Conservation (phyloP, 2,329 filamentous ascomycete genomes). For the Trichoderma semiorbis region DNA sequence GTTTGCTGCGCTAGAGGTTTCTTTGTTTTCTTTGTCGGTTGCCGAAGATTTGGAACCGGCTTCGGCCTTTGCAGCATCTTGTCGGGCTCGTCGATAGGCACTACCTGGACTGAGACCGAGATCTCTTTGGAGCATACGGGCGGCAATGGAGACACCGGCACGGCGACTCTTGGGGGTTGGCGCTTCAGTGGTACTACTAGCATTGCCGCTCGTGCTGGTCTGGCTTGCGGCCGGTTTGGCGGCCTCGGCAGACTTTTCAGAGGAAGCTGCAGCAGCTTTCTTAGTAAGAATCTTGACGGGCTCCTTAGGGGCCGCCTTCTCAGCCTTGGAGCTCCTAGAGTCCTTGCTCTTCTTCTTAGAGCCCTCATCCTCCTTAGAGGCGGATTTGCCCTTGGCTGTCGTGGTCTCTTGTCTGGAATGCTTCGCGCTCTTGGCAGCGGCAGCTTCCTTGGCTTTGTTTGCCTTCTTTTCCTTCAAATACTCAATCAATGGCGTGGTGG, state of each 20-base stretch:
- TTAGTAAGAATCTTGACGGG: slow-evolving; percentile 62
- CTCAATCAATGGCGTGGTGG: slow-evolving; percentile 84
- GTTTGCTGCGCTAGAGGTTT: slow-evolving; percentile 23
- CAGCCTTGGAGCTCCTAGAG: slow-evolving; percentile 54
- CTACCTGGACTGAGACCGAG: slow-evolving; percentile 62
- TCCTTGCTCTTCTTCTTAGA: slow-evolving; percentile 61
- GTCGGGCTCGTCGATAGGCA: slow-evolving; percentile 58
- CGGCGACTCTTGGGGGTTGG: slow-evolving; percentile 48
- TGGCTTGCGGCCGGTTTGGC: slow-evolving; percentile 43
- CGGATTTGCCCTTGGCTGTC: slow-evolving; percentile 45
- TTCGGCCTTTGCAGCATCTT: slow-evolving; percentile 57
- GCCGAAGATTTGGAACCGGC: slow-evolving; percentile 41
- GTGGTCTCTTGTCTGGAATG: slow-evolving; percentile 53
- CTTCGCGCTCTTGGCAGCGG: slow-evolving; percentile 46
- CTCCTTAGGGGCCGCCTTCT: slow-evolving; percentile 51
- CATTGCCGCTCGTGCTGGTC: slow-evolving; percentile 28
- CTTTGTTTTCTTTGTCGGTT: slow-evolving; percentile 36
- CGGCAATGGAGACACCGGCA: slow-evolving; percentile 60
- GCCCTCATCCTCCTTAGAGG: slow-evolving; percentile 45
- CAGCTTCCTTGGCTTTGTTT: slow-evolving; percentile 58
- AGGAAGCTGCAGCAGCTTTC: slow-evolving; percentile 45
- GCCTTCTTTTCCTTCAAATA: slow-evolving; percentile 91
- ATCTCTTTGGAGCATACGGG: slow-evolving; percentile 63
- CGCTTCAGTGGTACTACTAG: slow-evolving; percentile 27
- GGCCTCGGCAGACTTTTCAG: slow-evolving; percentile 45